These are phyloP conservation scores for Dendrobium nobile DNA, from an alignment of 106 monocot genomes.

Conservation along the genomic window DNA sequence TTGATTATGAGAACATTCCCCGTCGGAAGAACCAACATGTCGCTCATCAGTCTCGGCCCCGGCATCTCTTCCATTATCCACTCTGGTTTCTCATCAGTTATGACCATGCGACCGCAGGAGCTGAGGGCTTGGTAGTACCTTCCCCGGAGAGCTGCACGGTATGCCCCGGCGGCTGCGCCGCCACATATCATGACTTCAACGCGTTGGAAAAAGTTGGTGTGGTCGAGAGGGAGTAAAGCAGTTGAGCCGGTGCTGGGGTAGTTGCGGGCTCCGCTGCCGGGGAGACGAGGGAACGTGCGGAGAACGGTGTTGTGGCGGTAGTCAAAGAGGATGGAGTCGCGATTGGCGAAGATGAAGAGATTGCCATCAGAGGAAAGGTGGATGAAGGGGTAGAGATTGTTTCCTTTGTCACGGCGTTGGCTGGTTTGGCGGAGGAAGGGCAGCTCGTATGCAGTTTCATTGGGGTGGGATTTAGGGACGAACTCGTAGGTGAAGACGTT, in stretches of 20 bases:
- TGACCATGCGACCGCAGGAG: constrained; percentile 39
- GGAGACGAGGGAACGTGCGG: constrained; percentile 25
- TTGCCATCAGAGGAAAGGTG: constrained; percentile 41
- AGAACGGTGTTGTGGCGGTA: constrained; percentile 13
- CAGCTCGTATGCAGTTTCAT: constrained; percentile 27
- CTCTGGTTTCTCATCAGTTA: constrained; percentile 34
- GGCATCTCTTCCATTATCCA: constrained; percentile 64
- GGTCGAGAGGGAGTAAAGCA: constrained; percentile 31
- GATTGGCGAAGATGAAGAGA: constrained; percentile 47
- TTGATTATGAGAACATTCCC: constrained; percentile 52
- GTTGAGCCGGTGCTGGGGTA: constrained; percentile 50
- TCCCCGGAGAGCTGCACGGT: constrained; percentile 6
- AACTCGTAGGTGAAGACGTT: constrained; percentile 41
- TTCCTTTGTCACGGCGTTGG: constrained; percentile 10
- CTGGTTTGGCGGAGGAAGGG: constrained; percentile 30
- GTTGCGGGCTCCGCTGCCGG: constrained; percentile 18
- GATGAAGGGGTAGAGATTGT: constrained; percentile 45
- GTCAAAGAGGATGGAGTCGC: constrained; percentile 26
- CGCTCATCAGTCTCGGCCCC: constrained; percentile 39
- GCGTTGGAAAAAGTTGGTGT: constrained; percentile 10
- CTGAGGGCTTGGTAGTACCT: constrained; percentile 13
- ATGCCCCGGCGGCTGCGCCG: constrained; percentile 30
- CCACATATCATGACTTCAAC: constrained; percentile 51
- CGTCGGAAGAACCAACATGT: constrained; percentile 58
- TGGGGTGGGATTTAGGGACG: constrained; percentile 22